phyloP scores from a whole-genome alignment of 2,329 filamentous ascomycete genomes.

The Fusarium mundagurra region DNA sequence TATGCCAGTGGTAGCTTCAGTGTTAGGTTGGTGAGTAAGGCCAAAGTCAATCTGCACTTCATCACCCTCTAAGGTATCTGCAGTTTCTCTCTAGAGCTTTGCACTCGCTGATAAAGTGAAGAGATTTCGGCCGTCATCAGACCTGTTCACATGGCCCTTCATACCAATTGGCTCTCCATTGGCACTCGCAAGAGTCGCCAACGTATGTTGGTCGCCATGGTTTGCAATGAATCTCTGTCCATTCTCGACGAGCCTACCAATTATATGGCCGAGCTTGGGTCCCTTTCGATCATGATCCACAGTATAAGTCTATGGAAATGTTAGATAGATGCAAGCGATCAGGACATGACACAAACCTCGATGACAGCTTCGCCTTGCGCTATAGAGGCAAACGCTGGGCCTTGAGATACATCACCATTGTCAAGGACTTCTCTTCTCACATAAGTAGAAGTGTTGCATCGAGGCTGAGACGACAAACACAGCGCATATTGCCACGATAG shows the following conservation, averaged over 20 bases:
- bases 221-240: constrained; percentile 44
- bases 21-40: neutral
- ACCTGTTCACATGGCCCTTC: neutral
- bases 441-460: constrained; percentile 19
- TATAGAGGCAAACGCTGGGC: constrained; percentile 23
- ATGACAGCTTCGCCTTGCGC: constrained; percentile 38
- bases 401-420: neutral
- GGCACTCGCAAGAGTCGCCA: constrained; percentile 20
- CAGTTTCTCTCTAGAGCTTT: neutral
- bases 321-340: fast-evolving
- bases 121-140: neutral
- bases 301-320: constrained; percentile 41
- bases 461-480: constrained; percentile 61
- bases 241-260: constrained; percentile 28
- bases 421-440: neutral
- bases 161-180: constrained; percentile 33
- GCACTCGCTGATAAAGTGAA: neutral
- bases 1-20: neutral
- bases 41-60: neutral
- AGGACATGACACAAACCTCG: constrained; percentile 25
- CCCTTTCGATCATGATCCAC: constrained; percentile 44
- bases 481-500: constrained; percentile 73
- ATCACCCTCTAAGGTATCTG: neutral
- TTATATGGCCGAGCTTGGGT: constrained; percentile 30
- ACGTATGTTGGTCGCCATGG: constrained; percentile 36